These are phyloP conservation scores for Rubia peregrina DNA, from an alignment of 305 asterid genomes.

Conservation along the genomic window DNA sequence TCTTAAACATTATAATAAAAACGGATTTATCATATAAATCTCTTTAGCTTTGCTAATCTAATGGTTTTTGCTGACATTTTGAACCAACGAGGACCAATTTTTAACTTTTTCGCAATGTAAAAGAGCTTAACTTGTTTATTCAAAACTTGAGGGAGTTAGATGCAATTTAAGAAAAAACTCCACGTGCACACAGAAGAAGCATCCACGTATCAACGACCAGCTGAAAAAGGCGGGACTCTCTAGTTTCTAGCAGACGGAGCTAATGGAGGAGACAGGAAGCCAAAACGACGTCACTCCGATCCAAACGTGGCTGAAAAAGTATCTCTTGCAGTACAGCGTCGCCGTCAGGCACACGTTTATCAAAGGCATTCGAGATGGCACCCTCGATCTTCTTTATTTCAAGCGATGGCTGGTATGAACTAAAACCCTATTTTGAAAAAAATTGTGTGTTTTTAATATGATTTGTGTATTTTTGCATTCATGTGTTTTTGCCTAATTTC, in stretches of 20 bases:
- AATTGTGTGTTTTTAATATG: background rate
- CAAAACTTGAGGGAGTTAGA: background rate
- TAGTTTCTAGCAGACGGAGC: background rate
- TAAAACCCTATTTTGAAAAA: constrained; percentile 7
- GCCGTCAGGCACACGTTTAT: constrained; percentile 76
- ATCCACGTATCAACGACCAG: background rate
- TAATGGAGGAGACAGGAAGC: constrained; percentile 11
- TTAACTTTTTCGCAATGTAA: too few species aligned
- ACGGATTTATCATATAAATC: too few species aligned
- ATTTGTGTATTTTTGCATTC: background rate
- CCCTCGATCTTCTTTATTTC: constrained; percentile 51
- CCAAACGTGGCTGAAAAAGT: constrained; percentile 54
- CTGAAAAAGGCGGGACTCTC: background rate
- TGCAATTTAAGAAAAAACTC: background rate
- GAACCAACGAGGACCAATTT: too few species aligned
- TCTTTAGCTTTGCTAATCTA: too few species aligned
- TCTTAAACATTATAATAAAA: too few species aligned
- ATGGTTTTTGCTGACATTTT: too few species aligned
- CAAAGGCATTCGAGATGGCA: constrained; percentile 54
- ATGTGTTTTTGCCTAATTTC: background rate
- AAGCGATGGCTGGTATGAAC: constrained; percentile 61
- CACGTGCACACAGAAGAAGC: background rate
- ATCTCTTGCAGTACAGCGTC: constrained; percentile 32
- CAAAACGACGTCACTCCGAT: constrained; percentile 20
- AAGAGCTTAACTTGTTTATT: background rate